phyloP scores from a whole-genome alignment of 495 filamentous ascomycete genomes.

The Poronia punctata region DNA sequence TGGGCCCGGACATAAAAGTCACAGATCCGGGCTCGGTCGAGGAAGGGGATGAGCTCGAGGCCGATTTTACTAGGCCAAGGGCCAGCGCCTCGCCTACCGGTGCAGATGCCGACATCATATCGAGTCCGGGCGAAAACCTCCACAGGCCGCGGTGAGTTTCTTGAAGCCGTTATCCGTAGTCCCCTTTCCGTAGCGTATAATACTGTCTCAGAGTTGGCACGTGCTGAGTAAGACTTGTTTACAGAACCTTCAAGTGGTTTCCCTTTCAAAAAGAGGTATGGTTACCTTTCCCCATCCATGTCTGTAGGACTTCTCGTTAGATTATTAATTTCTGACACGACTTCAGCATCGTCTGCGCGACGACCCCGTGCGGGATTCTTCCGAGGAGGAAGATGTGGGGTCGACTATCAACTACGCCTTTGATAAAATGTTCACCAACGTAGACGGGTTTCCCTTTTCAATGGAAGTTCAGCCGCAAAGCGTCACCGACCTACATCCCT shows the following conservation, averaged over 20 bases:
- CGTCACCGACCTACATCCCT: slow-evolving; percentile 54
- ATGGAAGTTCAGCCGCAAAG: slow-evolving; percentile 42
- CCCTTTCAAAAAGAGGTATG: slow-evolving; percentile 37
- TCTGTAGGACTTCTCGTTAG: neutral
- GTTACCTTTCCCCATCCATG: slow-evolving; percentile 1
- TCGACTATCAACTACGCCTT: slow-evolving; percentile 48
- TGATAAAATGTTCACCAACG: slow-evolving; percentile 46
- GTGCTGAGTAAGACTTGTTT: slow-evolving; percentile 2
- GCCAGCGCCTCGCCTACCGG: slow-evolving; percentile 21
- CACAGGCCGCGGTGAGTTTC: slow-evolving; percentile 17
- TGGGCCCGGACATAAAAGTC: slow-evolving; percentile 36
- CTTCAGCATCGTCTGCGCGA: slow-evolving; percentile 34
- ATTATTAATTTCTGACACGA: slow-evolving; percentile 10
- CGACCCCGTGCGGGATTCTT: slow-evolving; percentile 44
- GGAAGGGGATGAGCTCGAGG: slow-evolving; percentile 43
- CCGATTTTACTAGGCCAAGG: slow-evolving; percentile 33
- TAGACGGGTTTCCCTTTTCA: slow-evolving; percentile 53
- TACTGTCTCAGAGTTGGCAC: slow-evolving; percentile 3
- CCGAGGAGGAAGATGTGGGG: slow-evolving; percentile 54
- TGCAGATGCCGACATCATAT: slow-evolving; percentile 20
- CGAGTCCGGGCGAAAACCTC: slow-evolving; percentile 21
- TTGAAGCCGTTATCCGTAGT: neutral
- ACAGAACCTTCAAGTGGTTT: slow-evolving; percentile 34
- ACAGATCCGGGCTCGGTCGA: slow-evolving; percentile 33
- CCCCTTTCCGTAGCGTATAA: slow-evolving; percentile 1